Evolutionary conservation across 2,329 filamentous ascomycete genomes (phyloP).

Genomic region (Beauveria australis): DNA sequence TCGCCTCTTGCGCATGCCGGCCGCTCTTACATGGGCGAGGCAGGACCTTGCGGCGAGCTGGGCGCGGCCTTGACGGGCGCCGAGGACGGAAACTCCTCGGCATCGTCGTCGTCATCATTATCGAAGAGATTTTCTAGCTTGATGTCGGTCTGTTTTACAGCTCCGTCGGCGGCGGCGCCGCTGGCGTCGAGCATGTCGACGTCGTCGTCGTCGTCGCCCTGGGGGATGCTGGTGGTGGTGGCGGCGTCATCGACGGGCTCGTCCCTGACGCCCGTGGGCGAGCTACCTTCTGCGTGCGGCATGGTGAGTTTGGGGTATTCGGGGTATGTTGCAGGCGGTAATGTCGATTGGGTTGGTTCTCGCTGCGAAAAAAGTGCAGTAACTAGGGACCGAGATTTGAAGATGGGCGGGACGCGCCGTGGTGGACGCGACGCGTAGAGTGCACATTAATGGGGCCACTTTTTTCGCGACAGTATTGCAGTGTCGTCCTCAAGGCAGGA

Average conservation of each 20-base stretch:
- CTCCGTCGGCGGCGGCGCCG: slow-evolving; percentile 15
- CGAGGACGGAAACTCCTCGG: slow-evolving; percentile 53
- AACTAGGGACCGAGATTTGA: background rate
- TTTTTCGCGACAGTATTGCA: background rate
- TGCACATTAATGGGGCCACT: slow-evolving; percentile 1
- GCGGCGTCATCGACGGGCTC: slow-evolving; percentile 27
- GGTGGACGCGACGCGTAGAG: slow-evolving; percentile 9
- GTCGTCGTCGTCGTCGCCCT: slow-evolving; percentile 25
- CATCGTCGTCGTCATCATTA: slow-evolving; percentile 52
- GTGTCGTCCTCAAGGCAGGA: background rate
- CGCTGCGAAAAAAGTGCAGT: background rate
- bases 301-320: slow-evolving; percentile 20
- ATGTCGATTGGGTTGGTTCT: background rate
- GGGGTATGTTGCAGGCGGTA: background rate
- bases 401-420: background rate
- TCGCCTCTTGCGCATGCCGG: background rate
- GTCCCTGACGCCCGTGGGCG: slow-evolving; percentile 22
- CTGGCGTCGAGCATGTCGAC: slow-evolving; percentile 33
- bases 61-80: slow-evolving; percentile 29
- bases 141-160: slow-evolving; percentile 36
- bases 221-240: slow-evolving; percentile 21
- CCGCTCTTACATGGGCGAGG: slow-evolving; percentile 33
- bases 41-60: slow-evolving; percentile 35
- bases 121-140: slow-evolving; percentile 53
- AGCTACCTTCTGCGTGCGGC: slow-evolving; percentile 32